Evolutionary conservation across 2,329 filamentous ascomycete genomes (phyloP).

Genomic region (Teratosphaeria epicoccoides): DNA sequence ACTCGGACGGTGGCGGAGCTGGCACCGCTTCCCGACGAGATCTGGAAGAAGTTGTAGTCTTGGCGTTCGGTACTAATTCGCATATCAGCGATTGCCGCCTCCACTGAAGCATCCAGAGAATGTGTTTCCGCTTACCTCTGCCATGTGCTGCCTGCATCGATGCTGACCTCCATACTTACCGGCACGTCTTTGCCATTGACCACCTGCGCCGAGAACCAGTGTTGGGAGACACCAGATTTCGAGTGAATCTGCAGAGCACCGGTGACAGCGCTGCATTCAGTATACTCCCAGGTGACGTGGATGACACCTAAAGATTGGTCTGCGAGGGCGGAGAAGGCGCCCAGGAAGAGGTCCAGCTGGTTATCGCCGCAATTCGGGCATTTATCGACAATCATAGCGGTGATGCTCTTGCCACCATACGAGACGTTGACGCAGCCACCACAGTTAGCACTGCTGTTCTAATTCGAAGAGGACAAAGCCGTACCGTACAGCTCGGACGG

Average conservation of each 20-base stretch:
- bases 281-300: constrained; percentile 39
- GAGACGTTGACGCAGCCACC: constrained; percentile 53
- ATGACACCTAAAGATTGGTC: constrained; percentile 38
- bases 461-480: constrained; percentile 49
- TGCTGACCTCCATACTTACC: constrained; percentile 48
- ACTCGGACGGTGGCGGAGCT: constrained; percentile 10
- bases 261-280: constrained; percentile 40
- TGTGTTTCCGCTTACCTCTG: constrained; percentile 21
- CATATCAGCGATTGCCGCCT: background rate
- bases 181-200: constrained; percentile 47
- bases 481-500: constrained; percentile 50
- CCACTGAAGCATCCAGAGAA: no score
- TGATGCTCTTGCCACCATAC: constrained; percentile 43
- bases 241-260: constrained; percentile 42
- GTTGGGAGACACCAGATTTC: constrained; percentile 41
- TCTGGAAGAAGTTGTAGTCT: constrained; percentile 28
- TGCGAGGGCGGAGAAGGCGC: constrained; percentile 41
- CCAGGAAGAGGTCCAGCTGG: constrained; percentile 46
- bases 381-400: constrained; percentile 52
- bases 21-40: constrained; percentile 9
- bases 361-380: constrained; percentile 46
- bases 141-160: constrained; percentile 50
- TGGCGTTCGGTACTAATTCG: constrained; percentile 37
- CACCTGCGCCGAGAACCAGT: constrained; percentile 55
- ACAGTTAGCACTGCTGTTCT: constrained; percentile 47